phyloP scores from a whole-genome alignment of 1,139 yeast species.

The Blastobotrys capitulatus region DNA sequence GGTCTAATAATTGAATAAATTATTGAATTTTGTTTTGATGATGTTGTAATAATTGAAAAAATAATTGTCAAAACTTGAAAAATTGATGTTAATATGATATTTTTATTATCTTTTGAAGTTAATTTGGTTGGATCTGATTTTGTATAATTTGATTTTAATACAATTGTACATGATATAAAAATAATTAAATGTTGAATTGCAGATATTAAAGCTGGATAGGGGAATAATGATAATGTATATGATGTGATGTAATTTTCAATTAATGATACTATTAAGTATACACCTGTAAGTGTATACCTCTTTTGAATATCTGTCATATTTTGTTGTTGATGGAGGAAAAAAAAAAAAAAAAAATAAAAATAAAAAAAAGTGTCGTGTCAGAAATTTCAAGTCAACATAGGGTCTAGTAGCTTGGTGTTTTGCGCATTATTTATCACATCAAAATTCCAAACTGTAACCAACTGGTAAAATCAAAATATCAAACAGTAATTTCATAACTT shows the following conservation, averaged over 20 bases:
- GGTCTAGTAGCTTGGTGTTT: too few relatives aligned
- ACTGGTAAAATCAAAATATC: too few relatives aligned
- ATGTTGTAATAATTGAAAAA: not conserved
- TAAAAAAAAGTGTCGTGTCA: too few relatives aligned
- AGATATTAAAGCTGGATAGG: not conserved
- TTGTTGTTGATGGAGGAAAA: not conserved
- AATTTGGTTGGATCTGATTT: not conserved
- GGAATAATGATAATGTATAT: not conserved
- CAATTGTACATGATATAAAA: not conserved
- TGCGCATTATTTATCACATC: too few relatives aligned
- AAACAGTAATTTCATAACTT: too few relatives aligned
- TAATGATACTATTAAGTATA: not conserved
- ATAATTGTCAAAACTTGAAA: not conserved
- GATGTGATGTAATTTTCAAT: not conserved
- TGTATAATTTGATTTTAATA: not conserved
- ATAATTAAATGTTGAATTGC: not conserved
- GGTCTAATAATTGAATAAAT: not conserved
- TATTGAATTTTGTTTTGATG: not conserved
- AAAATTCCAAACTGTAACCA: too few relatives aligned
- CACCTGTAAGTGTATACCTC: not conserved
- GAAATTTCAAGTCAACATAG: too few relatives aligned
- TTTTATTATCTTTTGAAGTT: not conserved
- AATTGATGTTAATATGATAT: not conserved
- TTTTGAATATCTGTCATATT: not conserved
- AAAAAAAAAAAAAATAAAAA: not conserved